Evolutionary conservation across 1,284 basidiomycete genomes (phyloP).

Genomic region (Leccinum pachyderme): DNA sequence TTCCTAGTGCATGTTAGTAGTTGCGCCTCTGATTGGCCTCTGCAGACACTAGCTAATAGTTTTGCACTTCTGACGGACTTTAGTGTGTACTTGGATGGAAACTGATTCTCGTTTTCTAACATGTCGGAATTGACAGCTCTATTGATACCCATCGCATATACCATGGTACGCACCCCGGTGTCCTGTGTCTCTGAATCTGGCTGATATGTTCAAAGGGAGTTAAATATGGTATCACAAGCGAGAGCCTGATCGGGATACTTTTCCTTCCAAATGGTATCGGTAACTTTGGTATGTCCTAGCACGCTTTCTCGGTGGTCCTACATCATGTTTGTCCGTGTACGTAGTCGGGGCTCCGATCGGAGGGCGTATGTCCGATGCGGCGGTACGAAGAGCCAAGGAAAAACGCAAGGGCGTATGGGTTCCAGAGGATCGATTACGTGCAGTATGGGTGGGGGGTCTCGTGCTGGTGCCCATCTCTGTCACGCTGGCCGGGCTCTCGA

Average conservation of each 20-base stretch:
- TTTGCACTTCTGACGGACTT: slow-evolving; percentile 46
- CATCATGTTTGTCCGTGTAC: background rate
- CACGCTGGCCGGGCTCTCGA: slow-evolving; percentile 19
- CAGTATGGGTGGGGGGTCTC: slow-evolving; percentile 44
- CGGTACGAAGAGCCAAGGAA: slow-evolving; percentile 46
- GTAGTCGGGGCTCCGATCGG: slow-evolving; percentile 52
- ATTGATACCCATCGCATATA: slow-evolving; percentile 35
- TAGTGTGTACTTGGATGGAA: slow-evolving; percentile 32
- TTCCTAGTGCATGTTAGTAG: background rate
- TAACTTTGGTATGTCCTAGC: slow-evolving; percentile 45
- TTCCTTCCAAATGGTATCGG: slow-evolving; percentile 62
- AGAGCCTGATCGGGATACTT: slow-evolving; percentile 56
- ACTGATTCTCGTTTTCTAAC: background rate
- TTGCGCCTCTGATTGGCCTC: background rate
- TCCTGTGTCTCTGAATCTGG: background rate
- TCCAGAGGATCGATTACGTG: slow-evolving; percentile 62
- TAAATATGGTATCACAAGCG: slow-evolving; percentile 58
- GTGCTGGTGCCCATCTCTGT: slow-evolving; percentile 41
- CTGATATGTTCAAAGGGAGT: slow-evolving; percentile 40
- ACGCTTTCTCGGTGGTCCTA: background rate
- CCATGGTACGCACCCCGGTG: slow-evolving; percentile 24
- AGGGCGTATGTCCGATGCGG: slow-evolving; percentile 52
- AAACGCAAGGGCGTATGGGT: slow-evolving; percentile 49
- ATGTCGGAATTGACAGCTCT: slow-evolving; percentile 31
- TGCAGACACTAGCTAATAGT: slow-evolving; percentile 41